Conservation (phyloP, 306 rosid genomes). For the Prunus campanulata region DNA sequence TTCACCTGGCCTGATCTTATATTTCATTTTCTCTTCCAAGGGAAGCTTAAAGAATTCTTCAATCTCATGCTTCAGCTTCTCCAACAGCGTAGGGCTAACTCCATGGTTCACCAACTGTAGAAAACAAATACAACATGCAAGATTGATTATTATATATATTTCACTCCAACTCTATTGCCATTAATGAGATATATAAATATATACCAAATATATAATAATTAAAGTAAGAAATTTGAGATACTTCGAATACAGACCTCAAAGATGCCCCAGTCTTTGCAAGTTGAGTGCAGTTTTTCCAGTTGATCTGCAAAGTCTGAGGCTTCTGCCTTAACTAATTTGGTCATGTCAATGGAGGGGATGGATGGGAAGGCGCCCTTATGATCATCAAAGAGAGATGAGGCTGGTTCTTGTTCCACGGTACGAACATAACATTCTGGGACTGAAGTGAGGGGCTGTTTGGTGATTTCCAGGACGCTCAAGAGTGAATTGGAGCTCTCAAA, state of each 20-base stretch:
- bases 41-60: constrained; percentile 69
- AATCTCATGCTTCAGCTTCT: constrained; percentile 46
- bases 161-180: background rate
- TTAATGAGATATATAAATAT: background rate
- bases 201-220: background rate
- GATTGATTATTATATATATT: background rate
- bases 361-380: background rate
- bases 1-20: constrained; percentile 47
- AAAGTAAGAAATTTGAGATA: background rate
- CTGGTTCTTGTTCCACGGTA: constrained; percentile 28
- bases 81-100: constrained; percentile 40
- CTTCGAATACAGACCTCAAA: constrained; percentile 49
- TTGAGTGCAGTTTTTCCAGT: constrained; percentile 43
- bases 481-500: constrained; percentile 6
- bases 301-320: constrained; percentile 1
- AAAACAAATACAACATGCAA: background rate
- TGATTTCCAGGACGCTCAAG: constrained; percentile 24
- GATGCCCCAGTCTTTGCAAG: constrained; percentile 81
- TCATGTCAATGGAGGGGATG: constrained; percentile 63
- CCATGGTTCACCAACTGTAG: constrained; percentile 78
- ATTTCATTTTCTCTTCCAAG: constrained; percentile 54
- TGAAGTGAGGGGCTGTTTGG: constrained; percentile 9
- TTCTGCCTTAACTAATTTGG: constrained; percentile 19
- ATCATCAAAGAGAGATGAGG: constrained; percentile 5
- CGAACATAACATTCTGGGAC: constrained; percentile 38